phyloP scores from a whole-genome alignment of 345 rosid species.

The Citrus mangshanensis region DNA sequence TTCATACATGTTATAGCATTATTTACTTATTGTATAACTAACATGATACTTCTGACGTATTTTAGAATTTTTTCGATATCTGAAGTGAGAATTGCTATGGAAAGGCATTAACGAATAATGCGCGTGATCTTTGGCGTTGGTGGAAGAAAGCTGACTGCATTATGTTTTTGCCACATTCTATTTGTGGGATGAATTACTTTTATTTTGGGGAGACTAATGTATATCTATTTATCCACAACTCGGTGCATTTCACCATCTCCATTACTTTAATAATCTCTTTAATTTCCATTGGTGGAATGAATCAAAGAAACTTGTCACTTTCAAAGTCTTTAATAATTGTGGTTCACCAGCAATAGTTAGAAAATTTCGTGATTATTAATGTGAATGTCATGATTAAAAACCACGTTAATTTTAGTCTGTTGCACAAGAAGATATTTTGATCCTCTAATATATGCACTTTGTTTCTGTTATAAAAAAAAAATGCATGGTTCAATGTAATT shows the following conservation, averaged over 20 bases:
- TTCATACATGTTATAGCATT: rapidly evolving
- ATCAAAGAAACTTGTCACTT: background rate
- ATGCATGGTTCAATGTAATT: no score
- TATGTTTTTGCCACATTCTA: no score
- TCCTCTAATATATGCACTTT: constrained; percentile 52
- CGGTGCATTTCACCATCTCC: background rate
- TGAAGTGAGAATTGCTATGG: no score
- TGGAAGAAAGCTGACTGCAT: no score
- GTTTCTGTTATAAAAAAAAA: constrained; percentile 23
- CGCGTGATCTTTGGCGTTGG: no score
- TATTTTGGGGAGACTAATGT: no score
- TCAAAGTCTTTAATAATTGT: background rate
- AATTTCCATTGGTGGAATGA: no score
- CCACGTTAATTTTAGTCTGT: constrained; percentile 36
- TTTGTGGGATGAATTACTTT: no score
- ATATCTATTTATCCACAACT: background rate
- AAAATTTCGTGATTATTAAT: background rate
- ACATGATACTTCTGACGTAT: rapidly evolving
- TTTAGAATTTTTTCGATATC: no score
- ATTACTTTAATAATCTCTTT: background rate
- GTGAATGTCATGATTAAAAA: background rate
- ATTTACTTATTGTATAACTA: no score
- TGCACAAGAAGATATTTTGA: constrained; percentile 43
- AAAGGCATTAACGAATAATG: no score
- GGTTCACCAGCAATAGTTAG: background rate